Base-by-base conservation (phyloP, 768 basidiomycete genomes). In the Phaeolepiota aurea region DNA sequence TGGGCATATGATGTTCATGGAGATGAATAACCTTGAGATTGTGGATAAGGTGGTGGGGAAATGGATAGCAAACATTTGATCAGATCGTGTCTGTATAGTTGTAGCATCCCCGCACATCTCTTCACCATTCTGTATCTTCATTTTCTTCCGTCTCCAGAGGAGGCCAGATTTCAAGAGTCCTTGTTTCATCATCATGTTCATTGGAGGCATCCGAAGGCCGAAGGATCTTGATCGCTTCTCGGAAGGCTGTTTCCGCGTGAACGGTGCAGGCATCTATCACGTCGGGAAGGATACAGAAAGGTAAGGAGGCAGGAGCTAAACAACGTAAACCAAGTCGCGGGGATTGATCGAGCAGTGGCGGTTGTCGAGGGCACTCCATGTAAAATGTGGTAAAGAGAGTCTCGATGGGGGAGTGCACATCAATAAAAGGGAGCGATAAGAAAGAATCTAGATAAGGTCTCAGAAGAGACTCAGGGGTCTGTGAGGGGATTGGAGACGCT, bases 1-100 rank as follows among this genome's bases (percentile, higher is more conserved):
- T 46, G 74, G 69, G 1, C 74, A 76, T 54, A 66, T 76, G 66
- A 65, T 76, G 57, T 74, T 75, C 45, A 70, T 76, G 68, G 74
- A 76, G 41, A 65, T 59, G 43, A 76, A 76, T 48, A 63, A 55
- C 7, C 42, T 66, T 25, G 58, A 63, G 35, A 71, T 76, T 25
- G 70, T 54, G 10, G 63, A 58, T 3, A 31, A 54, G 20, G 66
- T 73, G 3, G 55, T 72, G 16, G 51, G 63, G 32, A 54, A 52
- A 38, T 73, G 71, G 72, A 52, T 69, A 22, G 45, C 44, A 15
- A n/a, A n/a, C n/a, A n/a, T n/a, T n/a, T n/a, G n/a, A n/a, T n/a
- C n/a, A n/a, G n/a, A n/a, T 19, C 56, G 50, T 16, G 53, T 48
- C 33, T 50, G 45, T 4, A 56, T 28, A 18, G 68, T 59, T 12